Conservation (phyloP, 2,329 filamentous ascomycete genomes). For the Coleophoma eucalyptorum region DNA sequence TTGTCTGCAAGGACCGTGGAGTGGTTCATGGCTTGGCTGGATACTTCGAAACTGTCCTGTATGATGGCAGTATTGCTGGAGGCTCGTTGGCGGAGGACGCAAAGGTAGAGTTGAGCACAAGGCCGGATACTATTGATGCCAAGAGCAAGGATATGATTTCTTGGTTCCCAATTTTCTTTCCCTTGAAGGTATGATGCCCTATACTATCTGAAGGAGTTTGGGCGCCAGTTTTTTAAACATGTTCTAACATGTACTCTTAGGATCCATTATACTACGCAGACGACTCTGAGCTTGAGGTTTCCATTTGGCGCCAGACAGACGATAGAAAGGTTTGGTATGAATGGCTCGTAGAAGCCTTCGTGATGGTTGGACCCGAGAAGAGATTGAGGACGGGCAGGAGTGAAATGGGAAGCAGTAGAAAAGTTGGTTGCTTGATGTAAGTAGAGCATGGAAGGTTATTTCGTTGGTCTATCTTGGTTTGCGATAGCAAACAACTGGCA, state of each 20-base stretch:
- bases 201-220: neutral
- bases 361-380: slow-evolving; percentile 54
- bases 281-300: slow-evolving; percentile 80
- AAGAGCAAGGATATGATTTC: slow-evolving; percentile 99
- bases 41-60: slow-evolving; percentile 96
- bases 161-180: slow-evolving; percentile 99
- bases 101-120: slow-evolving; percentile 83
- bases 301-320: slow-evolving; percentile 95
- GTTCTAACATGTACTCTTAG: slow-evolving; percentile 40
- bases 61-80: slow-evolving; percentile 43
- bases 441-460: neutral
- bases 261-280: slow-evolving; percentile 82
- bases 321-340: slow-evolving; percentile 98
- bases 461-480: too few relatives aligned
- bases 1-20: slow-evolving; percentile 73
- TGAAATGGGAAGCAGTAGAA: slow-evolving; percentile 65
- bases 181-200: slow-evolving; percentile 69
- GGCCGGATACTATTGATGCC: slow-evolving; percentile 83
- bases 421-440: slow-evolving; percentile 69
- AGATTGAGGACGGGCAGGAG: slow-evolving; percentile 63
- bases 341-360: slow-evolving; percentile 88
- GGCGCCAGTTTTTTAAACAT: neutral
- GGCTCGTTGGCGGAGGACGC: slow-evolving; percentile 30
- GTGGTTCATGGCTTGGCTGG: slow-evolving; percentile 88
- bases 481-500: too few relatives aligned